Evolutionary conservation across 495 filamentous ascomycete species (phyloP).

Genomic region (Aspergillus wentii): DNA sequence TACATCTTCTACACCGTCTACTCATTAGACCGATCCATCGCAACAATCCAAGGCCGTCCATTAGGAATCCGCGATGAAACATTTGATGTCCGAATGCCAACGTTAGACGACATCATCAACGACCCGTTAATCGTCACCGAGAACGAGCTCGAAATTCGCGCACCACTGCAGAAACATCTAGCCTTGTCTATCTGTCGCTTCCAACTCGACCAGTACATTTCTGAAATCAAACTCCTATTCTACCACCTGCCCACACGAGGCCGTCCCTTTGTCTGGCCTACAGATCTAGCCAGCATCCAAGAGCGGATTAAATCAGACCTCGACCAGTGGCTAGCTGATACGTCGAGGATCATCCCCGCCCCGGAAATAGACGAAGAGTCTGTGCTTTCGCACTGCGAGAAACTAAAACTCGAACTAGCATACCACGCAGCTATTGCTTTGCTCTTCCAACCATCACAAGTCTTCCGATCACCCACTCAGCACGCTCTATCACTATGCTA

Average conservation of each 20-base stretch:
- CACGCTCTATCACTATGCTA: constrained; percentile 13
- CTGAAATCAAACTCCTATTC: constrained; percentile 20
- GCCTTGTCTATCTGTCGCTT: constrained; percentile 13
- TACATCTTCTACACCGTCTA: constrained; percentile 20
- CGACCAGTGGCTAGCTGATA: constrained; percentile 11
- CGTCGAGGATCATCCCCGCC: neutral
- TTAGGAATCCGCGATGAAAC: constrained; percentile 22
- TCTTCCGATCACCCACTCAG: constrained; percentile 12
- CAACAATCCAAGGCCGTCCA: constrained; percentile 24
- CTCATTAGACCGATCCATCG: constrained; percentile 18
- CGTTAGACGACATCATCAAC: constrained; percentile 1
- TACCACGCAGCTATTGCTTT: constrained; percentile 15
- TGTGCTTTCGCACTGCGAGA: constrained; percentile 4
- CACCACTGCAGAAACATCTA: constrained; percentile 6
- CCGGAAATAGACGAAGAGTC: constrained; percentile 6
- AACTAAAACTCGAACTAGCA: constrained; percentile 11
- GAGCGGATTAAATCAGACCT: constrained; percentile 12
- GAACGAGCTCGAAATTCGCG: neutral
- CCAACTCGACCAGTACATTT: constrained; percentile 15
- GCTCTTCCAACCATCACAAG: constrained; percentile 19
- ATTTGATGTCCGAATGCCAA: constrained; percentile 15
- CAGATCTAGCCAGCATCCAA: constrained; percentile 8
- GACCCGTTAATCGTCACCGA: neutral
- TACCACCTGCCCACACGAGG: constrained; percentile 15
- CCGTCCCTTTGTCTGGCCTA: constrained; percentile 13